Conservation (phyloP, 179 eudicot species). For the Camellia oleifera region DNA sequence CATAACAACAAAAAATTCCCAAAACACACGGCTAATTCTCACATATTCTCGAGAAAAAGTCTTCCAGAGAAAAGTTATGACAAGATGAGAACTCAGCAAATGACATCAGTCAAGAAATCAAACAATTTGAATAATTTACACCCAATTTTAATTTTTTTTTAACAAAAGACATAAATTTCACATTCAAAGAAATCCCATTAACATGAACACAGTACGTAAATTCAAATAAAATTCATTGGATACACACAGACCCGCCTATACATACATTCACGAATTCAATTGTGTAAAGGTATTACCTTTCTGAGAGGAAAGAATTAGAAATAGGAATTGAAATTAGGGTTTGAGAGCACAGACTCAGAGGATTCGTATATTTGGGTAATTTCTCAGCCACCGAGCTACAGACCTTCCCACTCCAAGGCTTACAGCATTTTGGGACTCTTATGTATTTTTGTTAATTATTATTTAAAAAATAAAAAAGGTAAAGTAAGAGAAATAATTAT, state of each 20-base stretch:
- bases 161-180: neutral
- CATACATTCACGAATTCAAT: neutral
- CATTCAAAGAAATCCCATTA: neutral
- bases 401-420: neutral
- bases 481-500: no score
- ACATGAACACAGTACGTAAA: neutral
- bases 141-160: neutral
- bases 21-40: no score
- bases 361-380: neutral
- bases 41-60: no score
- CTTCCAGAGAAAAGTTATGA: neutral
- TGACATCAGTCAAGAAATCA: neutral
- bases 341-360: neutral
- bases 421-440: neutral
- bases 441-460: neutral
- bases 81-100: neutral
- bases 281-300: neutral
- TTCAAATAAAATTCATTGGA: neutral
- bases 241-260: neutral
- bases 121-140: neutral
- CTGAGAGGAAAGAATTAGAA: neutral
- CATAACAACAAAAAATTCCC: neutral
- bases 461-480: no score
- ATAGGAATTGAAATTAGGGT: neutral
- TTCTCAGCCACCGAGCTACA: no score